Evolutionary conservation across 2,329 filamentous ascomycete genomes (phyloP), one percentile per base, ranked within the genome.

Genomic region (Anisogramma anomala): DNA sequence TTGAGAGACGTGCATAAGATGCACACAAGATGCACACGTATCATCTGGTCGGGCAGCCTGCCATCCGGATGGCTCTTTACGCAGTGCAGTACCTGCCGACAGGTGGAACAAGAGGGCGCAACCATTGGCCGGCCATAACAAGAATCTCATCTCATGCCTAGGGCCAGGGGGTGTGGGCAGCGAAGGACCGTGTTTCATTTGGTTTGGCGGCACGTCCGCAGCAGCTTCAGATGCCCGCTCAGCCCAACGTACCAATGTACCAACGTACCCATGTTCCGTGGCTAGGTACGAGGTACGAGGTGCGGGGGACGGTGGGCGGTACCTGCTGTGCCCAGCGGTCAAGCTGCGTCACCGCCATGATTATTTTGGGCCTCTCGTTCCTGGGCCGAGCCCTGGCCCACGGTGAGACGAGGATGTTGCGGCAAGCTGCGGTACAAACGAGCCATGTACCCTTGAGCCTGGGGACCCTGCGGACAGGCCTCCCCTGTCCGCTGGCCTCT

Each of bases 381-480:
- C 44, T 43, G 36, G 19, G n/a, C 36, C 35, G 25, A 25, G 40
- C 40, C 18, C 44, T 25, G 39, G 43, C 41, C n/a, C 26, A 46
- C 41, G 33, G 44, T 33, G 41, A 14, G 31, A 33, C 44, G 44
- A 31, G 44, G 44, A 44, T 47, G 28, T 23, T 44, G 41, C 44
- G 44, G 44, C 39, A 39, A n/a, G 39, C 41, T 39, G 41, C 41
- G 41, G 41, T 47, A 47, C 44, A 46, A 43, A 35, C 44, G 30
- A 10, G 14, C 8, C 27, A 46, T 26, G 43, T 46, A 46, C 43
- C 43, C 43, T 31, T 15, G 8, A 18, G 34, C 32, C 39, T 34
- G 39, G 23, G 38, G 17, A 22, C 17, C 15, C 11, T 34, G 5
- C 13, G 22, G 28, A 31, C 28, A 31, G 22, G 30, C 38, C 38